These are phyloP conservation scores for Monilinia aucupariae DNA, from an alignment of 2,329 filamentous ascomycete species.

Conservation along the genomic window DNA sequence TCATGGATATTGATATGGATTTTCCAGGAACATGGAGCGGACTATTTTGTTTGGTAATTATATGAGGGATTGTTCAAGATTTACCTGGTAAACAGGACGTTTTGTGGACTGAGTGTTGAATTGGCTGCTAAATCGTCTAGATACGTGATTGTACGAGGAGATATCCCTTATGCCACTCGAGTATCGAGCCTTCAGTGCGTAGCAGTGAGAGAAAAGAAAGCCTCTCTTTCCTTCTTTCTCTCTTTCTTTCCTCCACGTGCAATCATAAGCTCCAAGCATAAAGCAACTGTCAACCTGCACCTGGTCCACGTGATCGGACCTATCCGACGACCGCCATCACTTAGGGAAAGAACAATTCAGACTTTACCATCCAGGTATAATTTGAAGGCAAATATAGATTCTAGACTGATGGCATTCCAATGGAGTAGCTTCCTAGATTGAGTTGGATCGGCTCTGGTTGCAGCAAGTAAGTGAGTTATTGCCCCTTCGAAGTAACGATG, in stretches of 20 bases:
- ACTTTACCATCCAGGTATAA: not conserved
- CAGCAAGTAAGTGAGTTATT: not conserved
- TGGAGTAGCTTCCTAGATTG: not conserved
- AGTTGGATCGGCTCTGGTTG: not conserved
- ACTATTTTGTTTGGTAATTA: not conserved
- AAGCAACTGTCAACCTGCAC: not conserved
- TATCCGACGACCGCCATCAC: not conserved
- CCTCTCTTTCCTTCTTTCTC: no score
- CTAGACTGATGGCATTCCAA: not conserved
- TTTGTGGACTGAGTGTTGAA: not conserved
- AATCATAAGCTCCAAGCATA: no score
- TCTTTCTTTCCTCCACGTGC: not conserved
- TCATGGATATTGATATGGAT: not conserved
- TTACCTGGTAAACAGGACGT: not conserved
- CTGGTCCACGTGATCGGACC: not conserved
- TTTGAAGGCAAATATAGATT: not conserved
- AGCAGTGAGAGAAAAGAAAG: no score
- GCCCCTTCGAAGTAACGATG: not conserved
- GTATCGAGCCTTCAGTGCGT: no score
- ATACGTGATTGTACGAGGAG: not conserved
- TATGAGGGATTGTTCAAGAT: not conserved
- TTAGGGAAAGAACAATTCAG: not conserved
- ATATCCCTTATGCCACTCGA: no score
- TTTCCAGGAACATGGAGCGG: not conserved
- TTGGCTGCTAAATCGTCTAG: not conserved